These are phyloP conservation scores for Globisporangium polare DNA, from an alignment of 352 stramenopile species.

Conservation along the genomic window DNA sequence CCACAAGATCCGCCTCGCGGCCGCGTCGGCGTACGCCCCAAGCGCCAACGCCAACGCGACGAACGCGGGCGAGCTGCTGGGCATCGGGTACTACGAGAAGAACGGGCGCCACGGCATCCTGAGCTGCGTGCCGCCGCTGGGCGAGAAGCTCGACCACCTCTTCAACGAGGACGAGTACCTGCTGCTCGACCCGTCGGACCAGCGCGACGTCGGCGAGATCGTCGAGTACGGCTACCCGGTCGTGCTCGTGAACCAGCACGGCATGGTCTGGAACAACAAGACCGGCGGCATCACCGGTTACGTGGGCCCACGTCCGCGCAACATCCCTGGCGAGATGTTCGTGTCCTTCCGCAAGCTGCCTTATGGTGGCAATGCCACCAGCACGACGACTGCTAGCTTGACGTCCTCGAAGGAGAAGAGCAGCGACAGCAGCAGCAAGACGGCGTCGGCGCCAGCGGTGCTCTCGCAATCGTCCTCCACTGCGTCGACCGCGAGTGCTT, in stretches of 20 bases:
- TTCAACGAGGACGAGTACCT: slow-evolving; percentile 85
- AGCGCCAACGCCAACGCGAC: neutral
- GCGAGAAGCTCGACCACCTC: slow-evolving; percentile 54
- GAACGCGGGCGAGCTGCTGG: slow-evolving; percentile 17
- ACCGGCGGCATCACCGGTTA: slow-evolving; percentile 85
- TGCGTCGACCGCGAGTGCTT: slow-evolving; percentile 10
- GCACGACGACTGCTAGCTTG: neutral
- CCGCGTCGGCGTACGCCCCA: slow-evolving; percentile 47
- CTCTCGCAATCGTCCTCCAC: slow-evolving; percentile 10
- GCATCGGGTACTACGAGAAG: slow-evolving; percentile 86
- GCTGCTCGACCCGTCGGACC: slow-evolving; percentile 59
- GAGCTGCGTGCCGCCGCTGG: slow-evolving; percentile 77
- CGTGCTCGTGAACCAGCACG: slow-evolving; percentile 82
- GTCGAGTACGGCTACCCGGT: slow-evolving; percentile 74
- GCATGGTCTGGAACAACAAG: slow-evolving; percentile 88
- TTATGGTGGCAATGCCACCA: neutral
- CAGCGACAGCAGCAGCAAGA: slow-evolving; percentile 1
- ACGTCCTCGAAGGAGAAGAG: slow-evolving; percentile 9
- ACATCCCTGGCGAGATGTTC: slow-evolving; percentile 72
- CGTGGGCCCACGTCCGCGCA: slow-evolving; percentile 60
- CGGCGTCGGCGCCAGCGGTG: slow-evolving; percentile 12
- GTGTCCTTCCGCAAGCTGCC: slow-evolving; percentile 49
- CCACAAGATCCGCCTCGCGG: slow-evolving; percentile 60
- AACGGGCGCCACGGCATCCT: slow-evolving; percentile 82
- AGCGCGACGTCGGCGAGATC: slow-evolving; percentile 33